phyloP scores from a whole-genome alignment of 1,284 basidiomycete species.

The Cryptococcus wingfieldii region DNA sequence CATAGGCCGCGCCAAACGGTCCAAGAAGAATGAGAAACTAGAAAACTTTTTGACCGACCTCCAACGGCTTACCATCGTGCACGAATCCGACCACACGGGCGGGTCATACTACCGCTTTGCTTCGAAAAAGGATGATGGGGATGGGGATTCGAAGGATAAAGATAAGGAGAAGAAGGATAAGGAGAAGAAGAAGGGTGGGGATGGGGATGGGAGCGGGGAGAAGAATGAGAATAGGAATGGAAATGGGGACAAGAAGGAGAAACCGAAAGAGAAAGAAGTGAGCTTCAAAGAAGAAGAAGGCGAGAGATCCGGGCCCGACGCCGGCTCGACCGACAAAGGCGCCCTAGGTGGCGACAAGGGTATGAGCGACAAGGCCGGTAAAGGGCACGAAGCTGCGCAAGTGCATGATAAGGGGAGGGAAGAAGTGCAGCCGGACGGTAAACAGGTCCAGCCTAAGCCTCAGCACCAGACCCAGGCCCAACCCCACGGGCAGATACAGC shows the following conservation, averaged over 20 bases:
- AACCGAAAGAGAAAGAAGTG: neutral
- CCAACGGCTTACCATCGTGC: slow-evolving; percentile 54
- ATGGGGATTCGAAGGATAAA: slow-evolving; percentile 4
- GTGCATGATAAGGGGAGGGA: neutral
- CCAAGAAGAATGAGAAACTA: slow-evolving; percentile 51
- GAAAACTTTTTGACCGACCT: slow-evolving; percentile 55
- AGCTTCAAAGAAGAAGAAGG: no score
- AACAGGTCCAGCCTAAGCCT: neutral
- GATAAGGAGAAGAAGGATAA: slow-evolving; percentile 9
- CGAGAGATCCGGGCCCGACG: no score
- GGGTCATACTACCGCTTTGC: slow-evolving; percentile 26
- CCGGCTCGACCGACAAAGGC: neutral
- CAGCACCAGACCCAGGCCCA: no score
- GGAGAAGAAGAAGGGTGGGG: slow-evolving; percentile 10
- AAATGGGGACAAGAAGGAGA: neutral
- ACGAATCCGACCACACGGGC: slow-evolving; percentile 43
- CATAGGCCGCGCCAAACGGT: slow-evolving; percentile 51
- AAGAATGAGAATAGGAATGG: slow-evolving; percentile 1
- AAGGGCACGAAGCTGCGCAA: slow-evolving; percentile 4
- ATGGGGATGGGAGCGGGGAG: slow-evolving; percentile 9
- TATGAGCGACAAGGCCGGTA: slow-evolving; percentile 11
- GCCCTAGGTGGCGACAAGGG: slow-evolving; percentile 14
- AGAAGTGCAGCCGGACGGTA: neutral
- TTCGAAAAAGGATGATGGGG: slow-evolving; percentile 3
- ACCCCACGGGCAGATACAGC: no score